These are phyloP conservation scores for Gigaspora rosea DNA, from an alignment of 192 early-diverging fungal genomes.

Conservation along the genomic window DNA sequence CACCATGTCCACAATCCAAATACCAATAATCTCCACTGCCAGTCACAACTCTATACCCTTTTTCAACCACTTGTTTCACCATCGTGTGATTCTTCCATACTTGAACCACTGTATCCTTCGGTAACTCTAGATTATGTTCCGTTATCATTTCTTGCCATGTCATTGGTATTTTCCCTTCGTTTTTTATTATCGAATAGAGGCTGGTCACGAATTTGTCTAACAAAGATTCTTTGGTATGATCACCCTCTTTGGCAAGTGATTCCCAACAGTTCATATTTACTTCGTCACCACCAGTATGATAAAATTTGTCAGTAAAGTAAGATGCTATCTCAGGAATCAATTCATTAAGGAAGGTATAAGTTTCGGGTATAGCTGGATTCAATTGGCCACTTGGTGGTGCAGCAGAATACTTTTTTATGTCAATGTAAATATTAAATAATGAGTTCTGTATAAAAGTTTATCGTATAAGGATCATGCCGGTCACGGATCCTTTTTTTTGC, in stretches of 20 bases:
- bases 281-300: constrained; percentile 82
- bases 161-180: constrained; percentile 57
- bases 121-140: constrained; percentile 50
- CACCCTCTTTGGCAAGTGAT: constrained; percentile 35
- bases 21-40: constrained; percentile 70
- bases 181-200: constrained; percentile 49
- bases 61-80: constrained; percentile 57
- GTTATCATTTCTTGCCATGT: constrained; percentile 81
- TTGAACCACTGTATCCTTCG: constrained; percentile 68
- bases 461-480: neutral
- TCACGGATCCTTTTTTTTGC: no score
- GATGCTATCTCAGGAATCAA: constrained; percentile 68
- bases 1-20: constrained; percentile 78
- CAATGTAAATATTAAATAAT: constrained; percentile 32
- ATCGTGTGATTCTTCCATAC: constrained; percentile 67
- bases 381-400: constrained; percentile 86
- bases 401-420: constrained; percentile 43
- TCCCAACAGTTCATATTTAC: constrained; percentile 73
- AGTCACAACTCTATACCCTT: constrained; percentile 69
- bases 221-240: constrained; percentile 33
- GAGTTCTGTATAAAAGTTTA: constrained; percentile 39
- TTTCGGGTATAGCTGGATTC: constrained; percentile 65
- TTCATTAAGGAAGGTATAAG: constrained; percentile 59
- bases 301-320: constrained; percentile 69
- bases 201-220: constrained; percentile 49